Evolutionary conservation across 2,329 filamentous ascomycete species (phyloP).

Genomic region (Raffaelea albimanens): DNA sequence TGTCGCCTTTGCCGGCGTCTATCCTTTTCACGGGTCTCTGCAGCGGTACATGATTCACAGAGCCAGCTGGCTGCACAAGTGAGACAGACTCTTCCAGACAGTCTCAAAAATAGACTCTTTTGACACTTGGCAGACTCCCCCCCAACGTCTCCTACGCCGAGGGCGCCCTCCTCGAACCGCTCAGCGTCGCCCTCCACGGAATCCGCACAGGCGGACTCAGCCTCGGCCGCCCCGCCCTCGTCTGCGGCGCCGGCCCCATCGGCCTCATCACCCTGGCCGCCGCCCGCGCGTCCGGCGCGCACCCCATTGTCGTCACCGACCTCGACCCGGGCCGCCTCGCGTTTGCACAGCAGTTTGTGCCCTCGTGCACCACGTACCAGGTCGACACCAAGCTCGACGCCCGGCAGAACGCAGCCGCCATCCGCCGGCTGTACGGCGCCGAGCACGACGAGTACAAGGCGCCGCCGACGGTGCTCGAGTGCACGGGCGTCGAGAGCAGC

Average conservation of each 20-base stretch:
- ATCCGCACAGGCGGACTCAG: slow-evolving; percentile 41
- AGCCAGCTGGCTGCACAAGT: background rate
- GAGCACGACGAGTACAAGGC: too few species aligned
- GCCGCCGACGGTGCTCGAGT: too few species aligned
- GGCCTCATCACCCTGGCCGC: slow-evolving; percentile 82
- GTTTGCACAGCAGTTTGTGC: slow-evolving; percentile 45
- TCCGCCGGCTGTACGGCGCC: too few species aligned
- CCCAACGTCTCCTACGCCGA: slow-evolving; percentile 46
- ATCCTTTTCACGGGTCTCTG: slow-evolving; percentile 79
- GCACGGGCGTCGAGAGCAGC: too few species aligned
- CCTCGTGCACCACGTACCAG: too few species aligned
- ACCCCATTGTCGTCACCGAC: slow-evolving; percentile 76
- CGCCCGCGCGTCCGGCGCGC: slow-evolving; percentile 71
- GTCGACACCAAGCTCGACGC: too few species aligned
- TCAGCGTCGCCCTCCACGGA: slow-evolving; percentile 55
- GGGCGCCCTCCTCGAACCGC: slow-evolving; percentile 54
- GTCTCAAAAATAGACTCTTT: too few species aligned
- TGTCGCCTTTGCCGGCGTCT: slow-evolving; percentile 87
- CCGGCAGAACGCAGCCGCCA: too few species aligned
- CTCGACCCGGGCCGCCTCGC: slow-evolving; percentile 71
- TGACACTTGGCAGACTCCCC: too few species aligned
- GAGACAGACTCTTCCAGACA: too few species aligned
- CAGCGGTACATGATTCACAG: slow-evolving; percentile 77
- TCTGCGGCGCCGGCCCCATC: slow-evolving; percentile 68
- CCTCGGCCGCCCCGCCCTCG: slow-evolving; percentile 43